phyloP scores from a whole-genome alignment of 2,329 filamentous ascomycete species.

The Escovopsis sp. region DNA sequence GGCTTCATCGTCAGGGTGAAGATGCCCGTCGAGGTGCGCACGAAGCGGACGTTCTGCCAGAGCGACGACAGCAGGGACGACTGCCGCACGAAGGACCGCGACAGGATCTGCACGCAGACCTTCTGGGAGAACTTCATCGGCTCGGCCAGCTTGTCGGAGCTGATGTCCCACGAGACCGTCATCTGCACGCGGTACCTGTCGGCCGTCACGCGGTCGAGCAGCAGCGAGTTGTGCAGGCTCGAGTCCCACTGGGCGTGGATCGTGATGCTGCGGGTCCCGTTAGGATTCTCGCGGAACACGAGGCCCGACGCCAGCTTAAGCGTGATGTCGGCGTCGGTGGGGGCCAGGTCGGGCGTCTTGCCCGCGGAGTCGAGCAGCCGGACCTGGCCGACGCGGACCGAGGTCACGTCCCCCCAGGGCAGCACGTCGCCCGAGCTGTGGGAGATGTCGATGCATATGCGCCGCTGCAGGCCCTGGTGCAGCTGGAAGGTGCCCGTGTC shows the following conservation, averaged over 20 bases:
- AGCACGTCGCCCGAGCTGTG: conserved; percentile 80
- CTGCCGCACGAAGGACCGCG: conserved; percentile 70
- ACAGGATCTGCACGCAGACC: conserved; percentile 67
- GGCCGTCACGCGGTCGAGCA: conserved; percentile 85
- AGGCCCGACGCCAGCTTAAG: conserved; percentile 67
- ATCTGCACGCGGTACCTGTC: conserved; percentile 88
- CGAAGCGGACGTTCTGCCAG: conserved; percentile 71
- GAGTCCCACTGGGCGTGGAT: conserved; percentile 95
- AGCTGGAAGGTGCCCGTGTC: conserved; percentile 89
- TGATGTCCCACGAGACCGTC: conserved; percentile 72
- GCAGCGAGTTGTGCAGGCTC: conserved; percentile 75
- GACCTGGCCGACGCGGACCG: conserved; percentile 64
- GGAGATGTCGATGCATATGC: conserved; percentile 74
- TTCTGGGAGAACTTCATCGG: conserved; percentile 79
- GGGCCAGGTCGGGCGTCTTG: conserved; percentile 66
- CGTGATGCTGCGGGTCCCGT: conserved; percentile 77
- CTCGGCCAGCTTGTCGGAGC: conserved; percentile 68
- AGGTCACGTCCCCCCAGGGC: conserved; percentile 72
- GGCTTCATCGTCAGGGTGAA: conserved; percentile 80
- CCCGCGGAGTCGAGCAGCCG: conserved; percentile 73
- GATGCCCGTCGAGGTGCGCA: conserved; percentile 72
- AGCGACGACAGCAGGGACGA: conserved; percentile 76
- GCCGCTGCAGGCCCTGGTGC: conserved; percentile 83
- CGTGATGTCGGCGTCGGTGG: conserved; percentile 55
- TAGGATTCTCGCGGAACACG: conserved; percentile 67